Percentiles rank a stretch among this genome's conserved stretches.
Evolutionary conservation across 768 basidiomycete genomes (phyloP).

Genomic region (Naganishia kalamii): DNA sequence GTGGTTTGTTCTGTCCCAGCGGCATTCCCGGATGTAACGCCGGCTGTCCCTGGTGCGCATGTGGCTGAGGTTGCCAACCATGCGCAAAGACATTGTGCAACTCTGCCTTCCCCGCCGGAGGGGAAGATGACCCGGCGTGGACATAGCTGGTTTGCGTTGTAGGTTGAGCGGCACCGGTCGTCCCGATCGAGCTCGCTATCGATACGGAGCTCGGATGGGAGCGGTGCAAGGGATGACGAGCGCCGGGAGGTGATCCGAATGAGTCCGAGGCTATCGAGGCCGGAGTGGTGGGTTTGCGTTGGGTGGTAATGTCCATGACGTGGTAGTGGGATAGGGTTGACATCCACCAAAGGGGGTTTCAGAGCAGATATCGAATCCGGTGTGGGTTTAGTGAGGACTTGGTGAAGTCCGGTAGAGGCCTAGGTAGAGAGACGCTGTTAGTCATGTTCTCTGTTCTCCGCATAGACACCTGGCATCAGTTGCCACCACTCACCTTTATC

Average conservation of each 20-base stretch:
- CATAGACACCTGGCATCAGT: neutral
- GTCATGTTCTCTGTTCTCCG: neutral
- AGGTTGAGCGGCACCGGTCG: neutral
- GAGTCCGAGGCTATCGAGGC: neutral
- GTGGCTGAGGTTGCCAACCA: constrained; percentile 9
- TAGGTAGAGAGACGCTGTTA: neutral
- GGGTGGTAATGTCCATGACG: constrained; percentile 10
- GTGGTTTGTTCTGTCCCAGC: neutral
- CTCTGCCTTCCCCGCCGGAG: neutral
- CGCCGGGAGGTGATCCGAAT: constrained; percentile 12
- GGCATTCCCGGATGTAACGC: neutral
- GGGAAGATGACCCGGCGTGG: neutral
- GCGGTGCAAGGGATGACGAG: constrained; percentile 5
- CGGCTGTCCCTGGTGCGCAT: neutral
- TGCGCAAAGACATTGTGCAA: constrained; percentile 5
- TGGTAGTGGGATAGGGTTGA: neutral
- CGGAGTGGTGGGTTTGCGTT: constrained; percentile 8
- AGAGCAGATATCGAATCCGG: no score
- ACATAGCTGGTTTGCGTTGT: constrained; percentile 21
- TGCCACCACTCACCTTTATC: neutral
- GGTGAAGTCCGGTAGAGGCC: neutral
- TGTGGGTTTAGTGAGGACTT: neutral
- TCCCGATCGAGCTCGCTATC: neutral
- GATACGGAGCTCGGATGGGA: constrained; percentile 2
- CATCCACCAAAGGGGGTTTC: neutral